Evolutionary conservation across 768 basidiomycete genomes (phyloP).

Genomic region (Russula sp.): DNA sequence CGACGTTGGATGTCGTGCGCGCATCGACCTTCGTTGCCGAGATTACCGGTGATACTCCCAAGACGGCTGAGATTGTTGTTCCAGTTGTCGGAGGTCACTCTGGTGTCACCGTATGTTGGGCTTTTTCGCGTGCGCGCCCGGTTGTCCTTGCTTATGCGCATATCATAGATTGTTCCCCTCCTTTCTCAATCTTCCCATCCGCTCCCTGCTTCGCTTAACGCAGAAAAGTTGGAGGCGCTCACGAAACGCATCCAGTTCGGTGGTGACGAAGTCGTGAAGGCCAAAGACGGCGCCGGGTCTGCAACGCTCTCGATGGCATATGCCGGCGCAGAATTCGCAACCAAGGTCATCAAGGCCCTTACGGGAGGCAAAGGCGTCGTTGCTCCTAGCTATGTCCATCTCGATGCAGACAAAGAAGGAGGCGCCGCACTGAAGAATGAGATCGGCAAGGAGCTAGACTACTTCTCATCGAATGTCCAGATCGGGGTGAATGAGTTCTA

Average conservation of each 20-base stretch:
- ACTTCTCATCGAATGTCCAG: conserved; percentile 84
- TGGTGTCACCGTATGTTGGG: conserved; percentile 65
- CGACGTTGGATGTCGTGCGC: conserved; percentile 95
- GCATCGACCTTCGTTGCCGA: conserved; percentile 94
- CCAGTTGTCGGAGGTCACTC: conserved; percentile 96
- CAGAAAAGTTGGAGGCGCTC: conserved; percentile 47
- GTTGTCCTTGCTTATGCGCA: background rate
- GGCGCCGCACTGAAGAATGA: conserved; percentile 71
- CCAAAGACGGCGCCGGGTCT: conserved; percentile 89
- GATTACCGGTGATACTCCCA: conserved; percentile 54
- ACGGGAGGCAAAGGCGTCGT: conserved; percentile 85
- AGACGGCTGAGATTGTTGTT: conserved; percentile 57
- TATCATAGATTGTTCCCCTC: conserved; percentile 74
- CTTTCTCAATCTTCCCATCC: conserved; percentile 84
- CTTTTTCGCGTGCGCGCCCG: background rate
- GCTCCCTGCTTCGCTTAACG: conserved; percentile 51
- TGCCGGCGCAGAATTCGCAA: conserved; percentile 85
- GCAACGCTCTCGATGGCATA: conserved; percentile 98
- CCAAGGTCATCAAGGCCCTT: conserved; percentile 73
- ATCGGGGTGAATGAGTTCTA: conserved; percentile 59
- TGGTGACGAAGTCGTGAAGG: conserved; percentile 97
- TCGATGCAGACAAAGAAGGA: conserved; percentile 61
- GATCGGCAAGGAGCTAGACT: conserved; percentile 68
- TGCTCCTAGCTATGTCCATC: conserved; percentile 78
- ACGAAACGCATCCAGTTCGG: conserved; percentile 89